Base-by-base conservation (phyloP, 352 stramenopile genomes). In the Blastocystis sp. region DNA sequence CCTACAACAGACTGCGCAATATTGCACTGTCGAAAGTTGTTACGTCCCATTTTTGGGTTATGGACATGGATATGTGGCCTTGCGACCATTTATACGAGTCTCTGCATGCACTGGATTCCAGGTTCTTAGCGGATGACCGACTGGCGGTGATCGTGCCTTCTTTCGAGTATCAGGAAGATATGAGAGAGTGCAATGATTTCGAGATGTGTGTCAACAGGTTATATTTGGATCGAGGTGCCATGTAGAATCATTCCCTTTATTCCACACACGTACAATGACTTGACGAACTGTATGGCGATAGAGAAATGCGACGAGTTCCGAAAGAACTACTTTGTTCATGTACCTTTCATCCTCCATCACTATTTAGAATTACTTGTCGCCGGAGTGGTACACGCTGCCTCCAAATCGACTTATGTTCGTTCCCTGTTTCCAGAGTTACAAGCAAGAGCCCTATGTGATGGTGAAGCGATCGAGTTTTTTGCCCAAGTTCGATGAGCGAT, bases 371-470 rank as follows among this genome's bases (percentile, higher is more conserved):
- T 68, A 68, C n/a, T 26, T 68, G 20, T 39, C 59, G 23, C 59
- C 59, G 0, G 59, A 68, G n/a, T 68, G 59, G 59, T 68, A 68
- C n/a, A 29, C 20, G 59, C 59, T 39, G 20, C 20, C 20, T 37
- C 26, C 59, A 9, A 23, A 37, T 26, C 59, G 20, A 37, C 59
- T 68, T 2, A 39, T 39, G 20, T 68, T 68, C 59, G 59, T 80
- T 23, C 45, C 8, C 15, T 80, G 70, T 18, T 64, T 80, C 8
- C 50, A 61, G 18, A 80, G 56, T 39, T 47, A 47, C 11, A 62
- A 62, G n/a, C 70, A 80, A 53, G 70, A 80, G 54, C 70, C 70
- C 11, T 91, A 91, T 68, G 53, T 91, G 37, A 89, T 91, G 47
- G n/a, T 91, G 20, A 34, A 88, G 23, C 45, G 69, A 13, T 89